phyloP scores from a whole-genome alignment of 768 basidiomycete genomes.

The Gymnopilus dilepis region DNA sequence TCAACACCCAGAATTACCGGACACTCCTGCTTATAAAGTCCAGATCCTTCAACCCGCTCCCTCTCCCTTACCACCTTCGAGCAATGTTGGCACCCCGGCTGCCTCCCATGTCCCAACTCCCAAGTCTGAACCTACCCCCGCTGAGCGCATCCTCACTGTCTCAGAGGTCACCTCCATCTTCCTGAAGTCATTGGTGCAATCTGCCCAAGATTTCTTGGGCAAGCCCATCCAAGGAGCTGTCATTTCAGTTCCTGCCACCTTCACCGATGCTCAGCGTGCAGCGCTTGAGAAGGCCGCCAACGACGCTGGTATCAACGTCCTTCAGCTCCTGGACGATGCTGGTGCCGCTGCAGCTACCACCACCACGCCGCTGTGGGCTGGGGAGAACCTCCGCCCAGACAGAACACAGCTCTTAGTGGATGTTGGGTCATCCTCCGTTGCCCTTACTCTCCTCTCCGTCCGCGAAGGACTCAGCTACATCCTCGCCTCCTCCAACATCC shows the following conservation, averaged over 20 bases:
- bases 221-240: slow-evolving; percentile 81
- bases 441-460: slow-evolving; percentile 71
- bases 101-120: slow-evolving; percentile 74
- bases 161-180: slow-evolving; percentile 87
- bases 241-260: slow-evolving; percentile 80
- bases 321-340: slow-evolving; percentile 88
- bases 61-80: slow-evolving; percentile 55
- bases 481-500: slow-evolving; percentile 56
- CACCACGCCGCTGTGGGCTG: slow-evolving; percentile 48
- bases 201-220: slow-evolving; percentile 91
- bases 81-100: slow-evolving; percentile 59
- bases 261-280: slow-evolving; percentile 66
- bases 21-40: slow-evolving; percentile 85
- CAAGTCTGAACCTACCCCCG: slow-evolving; percentile 69
- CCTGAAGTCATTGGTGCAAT: slow-evolving; percentile 81
- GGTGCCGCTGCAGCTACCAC: slow-evolving; percentile 74
- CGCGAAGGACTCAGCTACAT: slow-evolving; percentile 76
- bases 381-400: slow-evolving; percentile 52
- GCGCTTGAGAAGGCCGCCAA: slow-evolving; percentile 77
- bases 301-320: slow-evolving; percentile 81
- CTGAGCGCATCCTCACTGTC: slow-evolving; percentile 76
- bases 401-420: slow-evolving; percentile 84
- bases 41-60: slow-evolving; percentile 82
- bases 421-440: slow-evolving; percentile 76
- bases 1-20: slow-evolving; percentile 71